phyloP scores from a whole-genome alignment of 495 filamentous ascomycete species.

The Pyronema domesticum region DNA sequence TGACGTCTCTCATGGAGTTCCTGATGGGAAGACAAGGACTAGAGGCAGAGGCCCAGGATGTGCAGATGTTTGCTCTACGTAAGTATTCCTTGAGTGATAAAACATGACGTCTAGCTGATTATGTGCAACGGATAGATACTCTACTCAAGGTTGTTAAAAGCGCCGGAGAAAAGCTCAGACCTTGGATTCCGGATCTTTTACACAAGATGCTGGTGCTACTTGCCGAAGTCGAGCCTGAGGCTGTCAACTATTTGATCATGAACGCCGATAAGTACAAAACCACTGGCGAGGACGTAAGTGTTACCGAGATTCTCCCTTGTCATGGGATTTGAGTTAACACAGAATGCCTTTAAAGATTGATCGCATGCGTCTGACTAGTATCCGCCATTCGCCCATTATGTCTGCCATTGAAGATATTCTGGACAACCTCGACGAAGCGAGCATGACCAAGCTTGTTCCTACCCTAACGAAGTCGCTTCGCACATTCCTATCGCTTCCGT shows the following conservation, averaged over 20 bases:
- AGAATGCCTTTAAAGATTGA: slow-evolving; percentile 40
- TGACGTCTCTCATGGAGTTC: slow-evolving; percentile 73
- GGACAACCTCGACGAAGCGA: slow-evolving; percentile 59
- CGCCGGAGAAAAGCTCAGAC: slow-evolving; percentile 51
- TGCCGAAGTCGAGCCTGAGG: slow-evolving; percentile 67
- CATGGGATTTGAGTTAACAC: neutral
- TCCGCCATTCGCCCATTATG: slow-evolving; percentile 74
- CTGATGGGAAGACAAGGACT: slow-evolving; percentile 74
- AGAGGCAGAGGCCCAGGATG: slow-evolving; percentile 71
- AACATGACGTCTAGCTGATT: neutral
- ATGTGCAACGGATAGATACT: slow-evolving; percentile 31
- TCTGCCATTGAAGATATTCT: slow-evolving; percentile 84
- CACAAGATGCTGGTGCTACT: slow-evolving; percentile 63
- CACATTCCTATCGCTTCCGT: slow-evolving; percentile 71
- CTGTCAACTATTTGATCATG: slow-evolving; percentile 79
- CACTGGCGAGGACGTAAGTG: slow-evolving; percentile 41
- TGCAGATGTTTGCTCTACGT: slow-evolving; percentile 38
- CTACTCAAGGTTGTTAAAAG: slow-evolving; percentile 79
- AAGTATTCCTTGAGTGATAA: slow-evolving; percentile 4
- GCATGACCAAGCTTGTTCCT: slow-evolving; percentile 55
- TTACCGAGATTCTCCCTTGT: neutral
- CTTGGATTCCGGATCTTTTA: slow-evolving; percentile 64
- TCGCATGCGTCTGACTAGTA: slow-evolving; percentile 56
- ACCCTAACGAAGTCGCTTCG: slow-evolving; percentile 62
- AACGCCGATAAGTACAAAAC: slow-evolving; percentile 74